Evolutionary conservation across 257 asterid genomes (phyloP), one percentile per base, ranked within the genome.

Genomic region (Solanum gandarillasii): DNA sequence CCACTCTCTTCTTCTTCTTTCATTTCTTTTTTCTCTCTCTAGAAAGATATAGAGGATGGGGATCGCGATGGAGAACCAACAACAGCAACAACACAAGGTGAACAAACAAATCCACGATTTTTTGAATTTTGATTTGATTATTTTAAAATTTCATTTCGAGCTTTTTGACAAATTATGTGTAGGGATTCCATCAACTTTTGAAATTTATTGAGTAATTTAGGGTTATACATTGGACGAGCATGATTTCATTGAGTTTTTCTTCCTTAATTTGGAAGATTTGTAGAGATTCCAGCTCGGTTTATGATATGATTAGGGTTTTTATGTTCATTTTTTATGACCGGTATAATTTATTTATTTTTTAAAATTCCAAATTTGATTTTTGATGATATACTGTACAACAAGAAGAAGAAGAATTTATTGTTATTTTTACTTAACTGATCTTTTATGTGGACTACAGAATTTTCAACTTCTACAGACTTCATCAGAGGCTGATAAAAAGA

Each of bases 401-500:
- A 32, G 0, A 31, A 55, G 5, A 55, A 55, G 5, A 20, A 55
- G 48, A 39, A 43, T 65, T 14, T 3, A 35, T 65, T 31, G 23
- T 65, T 34, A 21, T 58, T 62, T 20, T 55, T 67, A 23, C 0
- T 76, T 6, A 78, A 79, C 38, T 79, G 85, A 60, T 43, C 2
- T 55, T 9, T 79, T 41, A 4, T 41, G 8, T 81, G 85, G 67
- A 81, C 67, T 43, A 16, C 85, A 81, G 75, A 55, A 31, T 62
- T 87, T 82, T 82, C 70, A 82, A 71, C 84, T 75, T 83, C 70
- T 84, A 38, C 85, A 96, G 98, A 93, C 88, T 35, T 89, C 93
- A 68, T 87, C 93, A 86, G 91, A 91, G 72, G 94, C 14, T 68
- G 92, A 93, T 92, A 92, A 92, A 86, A 93, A 92, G 92, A 92